phyloP scores from a whole-genome alignment of 2,329 filamentous ascomycete species.

The Phoma herbarum region DNA sequence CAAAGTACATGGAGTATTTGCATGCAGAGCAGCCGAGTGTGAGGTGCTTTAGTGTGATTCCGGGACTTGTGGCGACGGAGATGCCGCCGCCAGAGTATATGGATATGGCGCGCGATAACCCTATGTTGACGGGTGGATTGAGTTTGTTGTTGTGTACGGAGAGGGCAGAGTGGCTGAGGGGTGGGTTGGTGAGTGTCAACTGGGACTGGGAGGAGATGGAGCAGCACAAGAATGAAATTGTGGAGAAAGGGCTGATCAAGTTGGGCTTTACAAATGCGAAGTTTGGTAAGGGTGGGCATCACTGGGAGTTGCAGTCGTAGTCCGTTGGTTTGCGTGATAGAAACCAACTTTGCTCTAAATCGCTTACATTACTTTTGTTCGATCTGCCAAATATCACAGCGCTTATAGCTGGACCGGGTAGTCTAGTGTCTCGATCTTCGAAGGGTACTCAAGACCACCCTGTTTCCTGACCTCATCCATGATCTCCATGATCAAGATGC shows the following conservation, averaged over 20 bases:
- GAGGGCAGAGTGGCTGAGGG: conserved; percentile 22
- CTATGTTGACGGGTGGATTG: conserved; percentile 19
- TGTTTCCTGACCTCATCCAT: conserved; percentile 75
- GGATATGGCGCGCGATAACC: conserved; percentile 14
- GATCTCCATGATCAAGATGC: conserved; percentile 82
- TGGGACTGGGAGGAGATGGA: conserved; percentile 45
- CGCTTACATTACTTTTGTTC: background rate
- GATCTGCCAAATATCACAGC: background rate
- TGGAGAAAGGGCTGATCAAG: conserved; percentile 36
- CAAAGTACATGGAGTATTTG: background rate
- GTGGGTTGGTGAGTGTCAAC: conserved; percentile 26
- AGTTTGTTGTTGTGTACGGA: conserved; percentile 18
- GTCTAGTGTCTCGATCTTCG: conserved; percentile 67
- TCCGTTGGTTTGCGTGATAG: background rate
- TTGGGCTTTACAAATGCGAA: conserved; percentile 23
- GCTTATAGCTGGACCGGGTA: conserved; percentile 43
- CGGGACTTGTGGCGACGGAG: background rate
- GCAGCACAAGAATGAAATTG: conserved; percentile 38
- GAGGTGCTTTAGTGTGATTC: background rate
- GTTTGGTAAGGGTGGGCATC: conserved; percentile 25
- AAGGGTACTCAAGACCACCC: conserved; percentile 68
- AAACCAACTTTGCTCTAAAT: background rate
- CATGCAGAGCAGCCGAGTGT: background rate
- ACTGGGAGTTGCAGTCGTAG: conserved; percentile 14
- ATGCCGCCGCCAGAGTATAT: background rate